phyloP scores from a whole-genome alignment of 106 monocot species.

The Platanthera zijinensis region DNA sequence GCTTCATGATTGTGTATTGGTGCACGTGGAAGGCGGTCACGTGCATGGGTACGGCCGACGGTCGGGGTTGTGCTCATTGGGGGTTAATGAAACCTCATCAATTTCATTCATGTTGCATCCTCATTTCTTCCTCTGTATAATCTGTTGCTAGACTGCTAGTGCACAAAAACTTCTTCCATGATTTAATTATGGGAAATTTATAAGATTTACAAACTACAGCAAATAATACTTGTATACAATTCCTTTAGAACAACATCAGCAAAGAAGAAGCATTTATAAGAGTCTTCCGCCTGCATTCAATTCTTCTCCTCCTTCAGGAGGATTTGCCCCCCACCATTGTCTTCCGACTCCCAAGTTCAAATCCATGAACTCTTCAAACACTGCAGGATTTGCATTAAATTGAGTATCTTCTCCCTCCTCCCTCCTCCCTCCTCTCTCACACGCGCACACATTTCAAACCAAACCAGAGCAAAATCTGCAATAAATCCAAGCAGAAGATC shows the following conservation, averaged over 20 bases:
- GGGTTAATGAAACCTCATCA: too few relatives aligned
- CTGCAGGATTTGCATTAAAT: neutral
- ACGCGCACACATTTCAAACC: neutral
- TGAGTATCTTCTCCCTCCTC: neutral
- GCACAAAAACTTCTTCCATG: too few relatives aligned
- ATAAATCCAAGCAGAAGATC: slow-evolving; percentile 34
- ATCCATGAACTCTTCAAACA: neutral
- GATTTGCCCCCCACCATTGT: neutral
- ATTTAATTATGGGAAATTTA: too few relatives aligned
- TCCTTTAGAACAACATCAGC: neutral
- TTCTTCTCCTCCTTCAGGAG: neutral
- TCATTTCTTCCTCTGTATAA: too few relatives aligned
- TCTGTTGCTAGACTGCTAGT: too few relatives aligned
- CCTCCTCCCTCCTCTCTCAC: neutral
- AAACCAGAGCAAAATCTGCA: slow-evolving; percentile 6
- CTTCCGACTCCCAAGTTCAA: neutral
- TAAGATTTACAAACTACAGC: too few relatives aligned
- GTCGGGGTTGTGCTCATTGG: too few relatives aligned
- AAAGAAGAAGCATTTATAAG: neutral
- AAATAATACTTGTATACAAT: too few relatives aligned
- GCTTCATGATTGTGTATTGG: too few relatives aligned
- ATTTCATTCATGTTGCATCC: too few relatives aligned
- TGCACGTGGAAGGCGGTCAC: too few relatives aligned
- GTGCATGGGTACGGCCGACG: too few relatives aligned
- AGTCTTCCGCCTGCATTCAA: neutral